Evolutionary conservation across 352 stramenopile genomes (phyloP), one percentile per base, ranked within the genome.

Genomic region (Globisporangium abappressorium): DNA sequence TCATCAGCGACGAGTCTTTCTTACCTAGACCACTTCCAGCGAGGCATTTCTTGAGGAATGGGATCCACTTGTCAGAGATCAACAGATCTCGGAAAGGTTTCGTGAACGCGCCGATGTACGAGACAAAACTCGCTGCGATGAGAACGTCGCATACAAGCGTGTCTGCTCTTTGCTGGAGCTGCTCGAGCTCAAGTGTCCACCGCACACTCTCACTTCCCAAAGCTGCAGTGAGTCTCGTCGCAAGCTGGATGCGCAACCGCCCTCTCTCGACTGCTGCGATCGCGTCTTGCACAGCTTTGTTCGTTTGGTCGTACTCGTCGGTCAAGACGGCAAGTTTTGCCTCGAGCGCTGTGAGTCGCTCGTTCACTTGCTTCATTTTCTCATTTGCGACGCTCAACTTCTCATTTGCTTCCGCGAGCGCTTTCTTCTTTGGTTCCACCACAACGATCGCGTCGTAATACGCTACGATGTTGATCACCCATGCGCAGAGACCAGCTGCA

Each of bases 371-470:
- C 26, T 89, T 84, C n/a, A 98, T 82, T 49, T 81, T 86, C 12
- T 92, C 80, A 62, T 97, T 98, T 20, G 94, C 94, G 5, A 79
- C 66, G 0, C 78, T 73, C 4, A 98, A 70, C 49, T 97, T 96
- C 11, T 91, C 87, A 54, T 81, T 93, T 20, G 84, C 79, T 65
- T 91, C 82, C n/a, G 84, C 80, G 41, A 95, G 70, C 11, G 85
- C 85, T 34, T 83, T 79, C 30, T 97, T 92, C 72, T 98, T 98
- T 14, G 95, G 95, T 69, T 98, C 94, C 1, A 98, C 92, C 0
- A 94, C 92, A 14, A 98, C 73, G 54, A 98, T 93, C 38, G 97
- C 95, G 68, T 98, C 94, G 63, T 98, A 98, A 78, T 98, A 98
- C 22, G 81, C 76, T 3, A 98, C 93, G 61, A 98, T 98, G 62